Conservation (phyloP, 441 rosid species). For the Biscutella auriculata region DNA sequence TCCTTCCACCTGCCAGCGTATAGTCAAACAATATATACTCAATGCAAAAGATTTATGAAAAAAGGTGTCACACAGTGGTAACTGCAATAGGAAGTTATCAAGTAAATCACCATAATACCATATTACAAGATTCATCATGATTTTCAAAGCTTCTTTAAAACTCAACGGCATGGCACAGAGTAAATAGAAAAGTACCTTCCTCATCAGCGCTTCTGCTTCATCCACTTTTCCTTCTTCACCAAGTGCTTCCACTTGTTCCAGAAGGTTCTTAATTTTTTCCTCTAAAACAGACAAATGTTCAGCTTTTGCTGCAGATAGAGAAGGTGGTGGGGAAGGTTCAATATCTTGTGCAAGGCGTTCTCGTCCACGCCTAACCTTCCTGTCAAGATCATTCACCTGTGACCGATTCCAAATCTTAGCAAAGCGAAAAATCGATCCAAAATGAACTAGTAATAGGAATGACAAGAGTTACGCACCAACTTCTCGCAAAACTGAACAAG, state of each 20-base stretch:
- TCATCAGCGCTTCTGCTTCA: slow-evolving; percentile 98
- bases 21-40: neutral
- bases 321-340: slow-evolving; percentile 66
- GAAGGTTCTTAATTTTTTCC: slow-evolving; percentile 77
- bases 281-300: slow-evolving; percentile 76
- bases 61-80: neutral
- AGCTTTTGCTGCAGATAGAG: slow-evolving; percentile 66
- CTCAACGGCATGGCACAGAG: neutral
- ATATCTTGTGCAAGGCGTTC: slow-evolving; percentile 85
- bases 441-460: neutral
- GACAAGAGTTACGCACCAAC: slow-evolving; percentile 43
- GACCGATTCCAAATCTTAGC: neutral
- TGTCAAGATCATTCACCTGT: slow-evolving; percentile 88
- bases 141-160: neutral
- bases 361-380: slow-evolving; percentile 91
- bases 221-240: slow-evolving; percentile 98
- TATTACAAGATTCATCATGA: neutral
- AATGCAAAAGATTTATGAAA: neutral
- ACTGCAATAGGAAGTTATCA: neutral
- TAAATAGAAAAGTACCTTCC: slow-evolving; percentile 45
- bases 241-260: slow-evolving; percentile 91
- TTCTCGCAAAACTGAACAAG: slow-evolving; percentile 88
- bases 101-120: neutral
- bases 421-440: neutral
- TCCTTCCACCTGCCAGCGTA: slow-evolving; percentile 54